Base-by-base conservation (phyloP, 208 protist genomes). In the Wallacemonas collosoma region DNA sequence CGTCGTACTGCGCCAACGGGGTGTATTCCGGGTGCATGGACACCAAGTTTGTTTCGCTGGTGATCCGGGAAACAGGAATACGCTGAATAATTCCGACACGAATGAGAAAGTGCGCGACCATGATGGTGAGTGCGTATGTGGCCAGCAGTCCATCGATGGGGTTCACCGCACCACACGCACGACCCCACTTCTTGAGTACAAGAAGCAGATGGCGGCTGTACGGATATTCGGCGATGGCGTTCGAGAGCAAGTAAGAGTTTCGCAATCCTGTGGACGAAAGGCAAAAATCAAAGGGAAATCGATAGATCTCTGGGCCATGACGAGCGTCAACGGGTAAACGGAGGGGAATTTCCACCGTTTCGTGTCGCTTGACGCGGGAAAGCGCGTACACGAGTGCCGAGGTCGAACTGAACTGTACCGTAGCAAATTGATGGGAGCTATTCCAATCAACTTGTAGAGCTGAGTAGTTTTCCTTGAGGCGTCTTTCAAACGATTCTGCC, bases 281-380 rank as follows among this genome's bases (percentile, higher is more conserved):
- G 73, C 90, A 97, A 73, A 97, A 91, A 65, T 97, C 93, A 74
- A 97, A 97, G 1, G 93, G 90, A 40, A 93, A 91, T 45, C 93
- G 79, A 58, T 91, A 97, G 8, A 97, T 36, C 68, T 97, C 90
- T 36, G 93, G 93, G 2, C 93, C 93, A 69, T 93, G 75, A 12
- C 75, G 68, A n/a, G 80, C 73, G 66, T 97, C 90, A 8, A 93
- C 85, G 1, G 93, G 93, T 15, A 95, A 77, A 3, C 90, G 81
- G 9, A 95, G 70, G 15, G 85, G 87, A 66, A 97, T 89, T 36
- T 96, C 92, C 15, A 96, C 71, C 14, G 78, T 79, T 36, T 86
- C 85, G 71, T 94, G 87, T 26, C 72, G 71, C 67, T 90, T 90
- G 11, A 93, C 56, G 51, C 91, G 83, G 5, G 89, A 81, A 6